Evolutionary conservation across 2,329 filamentous ascomycete species (phyloP).

Genomic region (Botrytis deweyae): DNA sequence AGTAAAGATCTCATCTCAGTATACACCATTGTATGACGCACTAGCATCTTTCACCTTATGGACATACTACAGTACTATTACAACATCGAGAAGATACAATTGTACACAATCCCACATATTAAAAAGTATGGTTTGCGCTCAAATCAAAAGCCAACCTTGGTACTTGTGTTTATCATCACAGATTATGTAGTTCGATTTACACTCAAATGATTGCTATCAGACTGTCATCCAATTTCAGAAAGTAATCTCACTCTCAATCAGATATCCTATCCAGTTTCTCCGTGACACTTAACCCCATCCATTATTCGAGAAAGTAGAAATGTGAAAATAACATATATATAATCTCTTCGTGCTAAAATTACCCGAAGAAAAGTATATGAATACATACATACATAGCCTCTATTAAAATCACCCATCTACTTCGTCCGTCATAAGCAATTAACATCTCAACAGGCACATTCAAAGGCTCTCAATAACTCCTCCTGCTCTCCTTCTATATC

Average conservation of each 20-base stretch:
- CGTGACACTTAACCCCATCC: background rate
- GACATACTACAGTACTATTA: too few relatives aligned
- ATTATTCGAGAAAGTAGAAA: background rate
- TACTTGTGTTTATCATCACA: too few relatives aligned
- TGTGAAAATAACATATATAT: accelerated
- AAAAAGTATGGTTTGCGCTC: too few relatives aligned
- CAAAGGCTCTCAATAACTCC: background rate
- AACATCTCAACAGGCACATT: background rate
- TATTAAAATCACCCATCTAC: background rate
- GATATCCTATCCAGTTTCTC: accelerated
- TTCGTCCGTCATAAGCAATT: background rate
- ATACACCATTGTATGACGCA: background rate
- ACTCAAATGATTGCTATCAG: too few relatives aligned
- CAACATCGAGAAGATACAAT: too few relatives aligned
- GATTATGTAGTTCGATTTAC: too few relatives aligned
- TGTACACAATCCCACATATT: too few relatives aligned
- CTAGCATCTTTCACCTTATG: too few relatives aligned
- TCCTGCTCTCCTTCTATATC: background rate
- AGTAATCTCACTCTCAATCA: too few relatives aligned
- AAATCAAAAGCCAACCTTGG: too few relatives aligned
- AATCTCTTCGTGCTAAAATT: too few relatives aligned
- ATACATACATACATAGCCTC: background rate
- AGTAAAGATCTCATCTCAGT: background rate
- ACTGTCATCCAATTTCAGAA: too few relatives aligned
- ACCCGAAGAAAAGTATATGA: background rate